Evolutionary conservation across 257 asterid genomes (phyloP), one percentile per base, ranked within the genome.

Genomic region (Lycium ferocissimum): DNA sequence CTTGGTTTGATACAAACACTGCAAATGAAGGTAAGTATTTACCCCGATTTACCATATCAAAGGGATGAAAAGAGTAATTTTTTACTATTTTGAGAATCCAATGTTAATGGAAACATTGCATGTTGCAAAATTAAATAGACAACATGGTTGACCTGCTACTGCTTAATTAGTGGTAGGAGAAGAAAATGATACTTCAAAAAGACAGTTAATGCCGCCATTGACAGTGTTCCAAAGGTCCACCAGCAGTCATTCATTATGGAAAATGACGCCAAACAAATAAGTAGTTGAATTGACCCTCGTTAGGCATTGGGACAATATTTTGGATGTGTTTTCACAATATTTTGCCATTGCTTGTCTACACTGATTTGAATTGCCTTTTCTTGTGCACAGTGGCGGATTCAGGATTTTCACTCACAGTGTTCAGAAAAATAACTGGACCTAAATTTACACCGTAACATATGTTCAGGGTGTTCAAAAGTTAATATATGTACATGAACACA

Each of bases 181-280:
- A 45, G 18, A 72, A 72, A 72, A 9, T n/a, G 80, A 72, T 72
- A 43, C 35, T 72, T 43, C 57, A 40, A 45, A 72, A 22, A 72
- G 7, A 45, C 35, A 72, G 6, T 72, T 43, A 72, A 72, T 43
- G 58, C 58, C 18, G 38, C 56, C 18, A 45, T 72, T 72, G 58
- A 12, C 13, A 72, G 56, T 18, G 79, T 70, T 70, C 45, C 76
- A 15, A 37, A 35, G 33, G 49, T 69, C 51, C 76, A 69, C n/a
- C 2, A 37, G 53, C 53, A 38, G 33, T n/a, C 56, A 71, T 71
- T 71, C 35, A 18, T 40, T 71, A 35, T 18, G 9, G 79, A 71
- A 40, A 40, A 71, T 71, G 56, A 71, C 14, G 33, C 38, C 38
- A 45, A 72, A 72, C 80, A 18, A 72, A 72, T 11, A 10, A 26